phyloP scores from a whole-genome alignment of 192 early-diverging fungal genomes.

The Chytriomyces sp. region DNA sequence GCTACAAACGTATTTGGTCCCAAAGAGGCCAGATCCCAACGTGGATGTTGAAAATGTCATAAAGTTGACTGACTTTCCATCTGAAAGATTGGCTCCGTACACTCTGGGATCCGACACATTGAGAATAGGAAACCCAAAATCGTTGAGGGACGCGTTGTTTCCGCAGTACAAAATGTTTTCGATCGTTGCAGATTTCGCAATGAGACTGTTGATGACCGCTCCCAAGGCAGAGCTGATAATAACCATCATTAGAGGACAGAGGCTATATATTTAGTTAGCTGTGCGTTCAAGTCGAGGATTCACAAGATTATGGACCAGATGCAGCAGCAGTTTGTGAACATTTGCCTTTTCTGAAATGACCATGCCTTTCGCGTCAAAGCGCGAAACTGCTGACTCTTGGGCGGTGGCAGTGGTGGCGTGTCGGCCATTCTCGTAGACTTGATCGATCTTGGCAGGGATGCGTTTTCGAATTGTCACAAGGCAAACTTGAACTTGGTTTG shows the following conservation, averaged over 20 bases:
- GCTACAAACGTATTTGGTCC: conserved; percentile 32
- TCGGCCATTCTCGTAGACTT: too few species aligned
- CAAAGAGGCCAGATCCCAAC: not conserved
- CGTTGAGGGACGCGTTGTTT: conserved; percentile 29
- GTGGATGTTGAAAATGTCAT: not conserved
- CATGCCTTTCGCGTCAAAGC: conserved; percentile 30
- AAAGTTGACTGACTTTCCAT: conserved; percentile 18
- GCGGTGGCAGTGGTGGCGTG: not conserved
- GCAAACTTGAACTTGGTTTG: too few species aligned
- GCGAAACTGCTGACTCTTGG: conserved; percentile 34
- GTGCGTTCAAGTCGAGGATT: too few species aligned
- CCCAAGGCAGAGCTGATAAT: conserved; percentile 59
- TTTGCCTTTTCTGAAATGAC: conserved; percentile 21
- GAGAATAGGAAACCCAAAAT: conserved; percentile 37
- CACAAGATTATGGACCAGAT: conserved; percentile 2
- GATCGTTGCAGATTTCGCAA: conserved; percentile 50
- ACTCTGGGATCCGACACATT: conserved; percentile 25
- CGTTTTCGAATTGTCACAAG: too few species aligned
- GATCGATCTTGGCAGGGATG: too few species aligned
- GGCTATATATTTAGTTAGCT: too few species aligned
- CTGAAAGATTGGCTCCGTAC: not conserved
- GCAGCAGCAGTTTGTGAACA: conserved; percentile 30
- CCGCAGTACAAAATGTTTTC: conserved; percentile 47
- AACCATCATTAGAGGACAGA: conserved; percentile 74
- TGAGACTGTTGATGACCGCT: conserved; percentile 52